Base-by-base conservation (phyloP, 352 stramenopile genomes). In the Aphanomyces astaci region DNA sequence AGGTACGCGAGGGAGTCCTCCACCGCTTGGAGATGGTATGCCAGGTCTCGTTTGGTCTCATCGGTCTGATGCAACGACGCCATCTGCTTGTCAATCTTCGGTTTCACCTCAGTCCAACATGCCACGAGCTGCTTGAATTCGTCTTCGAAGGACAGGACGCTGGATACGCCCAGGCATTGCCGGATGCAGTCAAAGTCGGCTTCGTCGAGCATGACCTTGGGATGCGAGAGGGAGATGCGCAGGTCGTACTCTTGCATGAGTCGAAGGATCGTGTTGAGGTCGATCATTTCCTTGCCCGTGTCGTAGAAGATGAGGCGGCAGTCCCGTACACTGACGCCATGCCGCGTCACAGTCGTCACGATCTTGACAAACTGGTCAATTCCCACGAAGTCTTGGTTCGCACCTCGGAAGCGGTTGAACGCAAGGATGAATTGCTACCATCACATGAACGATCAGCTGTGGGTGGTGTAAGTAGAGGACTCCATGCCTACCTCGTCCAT, bases 281-380 rank as follows among this genome's bases (percentile, higher is more conserved):
- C 76, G 60, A 92, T 71, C 24, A 87, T 78, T 49, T 92, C 83
- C 3, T 78, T 66, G 0, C 81, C 83, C 5, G 79, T 77, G 59
- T 92, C 80, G 30, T 75, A 79, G 52, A 81, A 92, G 19, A 92
- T 80, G 11, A 92, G 64, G 17, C 81, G 73, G 43, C 80, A 89
- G 28, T 89, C 83, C 2, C 81, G 72, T 4, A 75, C 57, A 0
- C 73, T 77, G 3, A 92, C 70, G 4, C 75, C 72, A 24, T 77
- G 71, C 17, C 74, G 74, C 2, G 80, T 88, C 27, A 89, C 80
- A 19, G 74, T 76, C n/a, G 72, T 87, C 10, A 90, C 78, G 64
- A 92, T 82, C 62, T 88, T 84, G 63, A 78, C 75, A 52, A 92
- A 92, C 70, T 89, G 77, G 13, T 90, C 80, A 62, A 88, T 71